Conservation (phyloP, 345 rosid genomes). For the Corymbia maculata region DNA sequence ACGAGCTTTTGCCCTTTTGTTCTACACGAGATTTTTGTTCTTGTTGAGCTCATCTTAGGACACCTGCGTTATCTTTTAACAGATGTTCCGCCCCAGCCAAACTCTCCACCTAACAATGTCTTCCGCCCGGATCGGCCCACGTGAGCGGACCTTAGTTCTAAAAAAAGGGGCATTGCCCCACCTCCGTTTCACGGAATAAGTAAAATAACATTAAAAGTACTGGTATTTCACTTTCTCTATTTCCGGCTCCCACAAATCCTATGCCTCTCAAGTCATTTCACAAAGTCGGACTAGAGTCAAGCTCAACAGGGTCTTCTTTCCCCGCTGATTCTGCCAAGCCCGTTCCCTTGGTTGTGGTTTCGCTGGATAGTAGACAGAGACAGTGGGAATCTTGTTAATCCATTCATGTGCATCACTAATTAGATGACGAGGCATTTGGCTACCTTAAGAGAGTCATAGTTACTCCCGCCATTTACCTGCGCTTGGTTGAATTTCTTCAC, state of each 20-base stretch:
- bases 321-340: too few species aligned
- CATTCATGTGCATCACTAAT: too few species aligned
- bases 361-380: too few species aligned
- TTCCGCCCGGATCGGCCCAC: not conserved
- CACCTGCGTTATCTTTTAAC: conserved; percentile 21
- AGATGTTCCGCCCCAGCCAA: conserved; percentile 23
- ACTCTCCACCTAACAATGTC: conserved; percentile 11
- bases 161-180: not conserved
- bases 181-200: not conserved
- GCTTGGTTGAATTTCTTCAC: not conserved
- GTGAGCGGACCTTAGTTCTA: not conserved
- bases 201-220: not conserved
- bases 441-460: not conserved
- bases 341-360: too few species aligned
- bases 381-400: too few species aligned
- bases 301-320: too few species aligned
- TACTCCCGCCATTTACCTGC: not conserved
- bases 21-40: conserved; percentile 13
- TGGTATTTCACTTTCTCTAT: not conserved
- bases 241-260: not conserved
- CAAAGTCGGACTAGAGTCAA: too few species aligned
- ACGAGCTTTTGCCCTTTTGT: conserved; percentile 13
- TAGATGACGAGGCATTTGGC: not conserved
- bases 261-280: not conserved
- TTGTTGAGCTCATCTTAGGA: conserved; percentile 27